A percentile compares a stretch with the other conserved stretches of the same genome.
Evolutionary conservation across 1,284 basidiomycete species (phyloP).

Genomic region (Prillingera fragicola): DNA sequence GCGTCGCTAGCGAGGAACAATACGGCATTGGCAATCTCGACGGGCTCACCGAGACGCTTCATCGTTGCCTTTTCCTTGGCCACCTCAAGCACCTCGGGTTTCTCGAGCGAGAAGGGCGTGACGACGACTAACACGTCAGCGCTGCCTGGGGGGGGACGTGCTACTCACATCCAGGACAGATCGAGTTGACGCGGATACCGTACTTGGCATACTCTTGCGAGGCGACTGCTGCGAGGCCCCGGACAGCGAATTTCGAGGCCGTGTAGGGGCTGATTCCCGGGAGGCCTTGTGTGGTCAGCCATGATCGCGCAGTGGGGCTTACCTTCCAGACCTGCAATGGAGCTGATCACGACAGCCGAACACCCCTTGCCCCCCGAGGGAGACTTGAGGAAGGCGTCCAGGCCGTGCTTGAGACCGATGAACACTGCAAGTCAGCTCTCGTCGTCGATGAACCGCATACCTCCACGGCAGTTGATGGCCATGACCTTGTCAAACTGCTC

Average conservation of each 20-base stretch:
- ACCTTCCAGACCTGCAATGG: slow-evolving; percentile 28
- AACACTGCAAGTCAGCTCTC: slow-evolving; percentile 14
- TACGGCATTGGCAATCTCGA: slow-evolving; percentile 26
- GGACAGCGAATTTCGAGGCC: slow-evolving; percentile 30
- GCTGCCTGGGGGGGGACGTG: not conserved
- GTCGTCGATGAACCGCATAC: slow-evolving; percentile 4
- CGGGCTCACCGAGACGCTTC: slow-evolving; percentile 21
- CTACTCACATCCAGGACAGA: slow-evolving; percentile 21
- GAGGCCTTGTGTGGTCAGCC: slow-evolving; percentile 23
- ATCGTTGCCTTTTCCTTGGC: slow-evolving; percentile 15
- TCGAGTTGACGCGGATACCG: slow-evolving; percentile 30
- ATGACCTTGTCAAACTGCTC: slow-evolving; percentile 18
- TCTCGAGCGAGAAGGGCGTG: slow-evolving; percentile 14
- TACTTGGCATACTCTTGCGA: slow-evolving; percentile 25
- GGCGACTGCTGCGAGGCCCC: slow-evolving; percentile 24
- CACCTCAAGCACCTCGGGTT: slow-evolving; percentile 8
- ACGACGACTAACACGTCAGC: slow-evolving; percentile 11
- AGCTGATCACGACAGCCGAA: slow-evolving; percentile 24
- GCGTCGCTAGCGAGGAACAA: slow-evolving; percentile 26
- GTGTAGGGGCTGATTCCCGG: slow-evolving; percentile 30
- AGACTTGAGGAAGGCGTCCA: slow-evolving; percentile 20
- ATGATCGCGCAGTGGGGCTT: too few relatives aligned
- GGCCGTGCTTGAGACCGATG: slow-evolving; percentile 23
- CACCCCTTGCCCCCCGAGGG: slow-evolving; percentile 20
- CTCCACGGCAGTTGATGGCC: slow-evolving; percentile 14